Base-by-base conservation (phyloP, 2,329 filamentous ascomycete species). In the Pestalotiopsis sp. region DNA sequence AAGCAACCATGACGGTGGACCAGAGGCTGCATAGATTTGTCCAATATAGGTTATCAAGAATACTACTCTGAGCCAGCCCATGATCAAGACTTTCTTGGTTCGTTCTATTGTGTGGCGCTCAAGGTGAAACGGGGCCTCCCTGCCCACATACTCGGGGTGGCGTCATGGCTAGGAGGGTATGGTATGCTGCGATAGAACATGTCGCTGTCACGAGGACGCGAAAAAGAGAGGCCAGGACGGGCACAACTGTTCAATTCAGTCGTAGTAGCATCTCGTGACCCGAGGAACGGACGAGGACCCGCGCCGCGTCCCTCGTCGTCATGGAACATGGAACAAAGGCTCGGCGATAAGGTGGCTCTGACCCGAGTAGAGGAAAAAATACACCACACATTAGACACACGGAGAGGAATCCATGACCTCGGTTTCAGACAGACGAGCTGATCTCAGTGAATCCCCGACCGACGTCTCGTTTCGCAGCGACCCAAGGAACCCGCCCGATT, bases 171-270 rank as follows among this genome's bases (percentile, higher is more conserved):
- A 20, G n/a, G 45, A 40, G 25, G 36, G 25, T 62, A 62, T 62
- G 59, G 25, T 62, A 62, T 62, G 59, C 38, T 62, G 59, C 36
- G 59, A 38, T 62, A 38, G 59, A 20, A n/a, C 20, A 20, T 62
- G 14, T 13, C 12, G 12, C 23, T 36, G 14, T 36, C 23, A 36
- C 27, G 57, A 31, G 27, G 14, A 14, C 45, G 14, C 57, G 57
- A 31, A 59, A 7, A 59, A 17, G 13, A 14, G 20, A 27, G 31
- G 31, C 7, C 31, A 9, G 31, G 7, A 36, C 31, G 31, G 31
- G 31, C 31, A 36, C 31, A 36, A 36, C 13, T 27, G 57, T 13
- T 27, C 20, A 23, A 36, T n/a, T 59, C 57, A 52, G 45, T 36
- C 45, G 45, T 52, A 36, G 31, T 36, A 36, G 31, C 31, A 36